Percentiles rank a stretch among this genome's conserved stretches.
Evolutionary conservation across 805 yeast genomes (phyloP).

Genomic region (Ogataea nitratoaversa): DNA sequence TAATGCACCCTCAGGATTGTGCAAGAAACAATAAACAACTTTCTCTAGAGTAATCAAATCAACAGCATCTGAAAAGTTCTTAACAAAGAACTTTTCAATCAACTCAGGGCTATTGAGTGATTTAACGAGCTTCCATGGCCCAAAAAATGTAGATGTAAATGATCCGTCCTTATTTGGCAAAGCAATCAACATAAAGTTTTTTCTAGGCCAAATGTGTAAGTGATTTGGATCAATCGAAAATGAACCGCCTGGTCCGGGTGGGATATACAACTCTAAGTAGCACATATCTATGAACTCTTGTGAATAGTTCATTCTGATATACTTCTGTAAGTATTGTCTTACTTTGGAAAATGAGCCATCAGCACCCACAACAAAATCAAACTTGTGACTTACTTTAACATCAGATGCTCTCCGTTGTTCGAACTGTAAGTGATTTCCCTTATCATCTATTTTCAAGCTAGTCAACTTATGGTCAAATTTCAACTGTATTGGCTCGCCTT

Average conservation of each 20-base stretch:
- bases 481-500: constrained; percentile 32
- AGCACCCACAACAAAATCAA: constrained; percentile 71
- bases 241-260: constrained; percentile 41
- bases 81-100: constrained; percentile 46
- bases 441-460: constrained; percentile 33
- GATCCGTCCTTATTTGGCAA: constrained; percentile 81
- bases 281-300: constrained; percentile 83
- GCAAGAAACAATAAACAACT: constrained; percentile 40
- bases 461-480: constrained; percentile 56
- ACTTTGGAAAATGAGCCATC: constrained; percentile 83
- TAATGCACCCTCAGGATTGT: constrained; percentile 73
- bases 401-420: constrained; percentile 1
- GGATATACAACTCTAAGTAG: constrained; percentile 76
- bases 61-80: constrained; percentile 72
- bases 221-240: constrained; percentile 67
- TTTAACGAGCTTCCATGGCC: constrained; percentile 68
- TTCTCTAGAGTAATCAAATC: constrained; percentile 57
- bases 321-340: constrained; percentile 63
- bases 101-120: constrained; percentile 40
- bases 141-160: constrained; percentile 86
- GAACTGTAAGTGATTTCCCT: constrained; percentile 3
- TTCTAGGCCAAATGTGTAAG: constrained; percentile 91
- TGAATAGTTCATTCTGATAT: constrained; percentile 59
- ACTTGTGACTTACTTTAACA: constrained; percentile 14
- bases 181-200: constrained; percentile 83